Evolutionary conservation across 2,329 filamentous ascomycete genomes (phyloP).

Genomic region (Alternaria burnsii): DNA sequence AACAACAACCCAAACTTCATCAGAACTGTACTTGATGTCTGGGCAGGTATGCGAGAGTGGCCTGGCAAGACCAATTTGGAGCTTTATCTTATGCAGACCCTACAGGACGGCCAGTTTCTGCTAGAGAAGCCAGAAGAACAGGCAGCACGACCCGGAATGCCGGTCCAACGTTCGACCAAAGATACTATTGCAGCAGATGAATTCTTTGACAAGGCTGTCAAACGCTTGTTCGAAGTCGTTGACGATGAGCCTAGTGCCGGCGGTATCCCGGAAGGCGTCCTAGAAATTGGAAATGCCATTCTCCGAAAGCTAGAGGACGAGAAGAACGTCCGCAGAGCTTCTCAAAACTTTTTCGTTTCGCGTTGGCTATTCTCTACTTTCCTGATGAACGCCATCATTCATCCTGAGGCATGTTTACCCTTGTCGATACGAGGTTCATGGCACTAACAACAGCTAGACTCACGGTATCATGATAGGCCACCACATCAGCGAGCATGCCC

Average conservation of each 20-base stretch:
- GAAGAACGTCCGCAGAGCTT: slow-evolving; percentile 72
- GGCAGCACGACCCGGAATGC: slow-evolving; percentile 70
- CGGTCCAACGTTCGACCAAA: slow-evolving; percentile 76
- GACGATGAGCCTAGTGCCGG: slow-evolving; percentile 80
- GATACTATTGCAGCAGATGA: slow-evolving; percentile 84
- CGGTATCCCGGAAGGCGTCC: slow-evolving; percentile 83
- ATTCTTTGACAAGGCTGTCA: slow-evolving; percentile 85
- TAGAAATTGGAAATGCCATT: slow-evolving; percentile 86
- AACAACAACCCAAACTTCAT: slow-evolving; percentile 81
- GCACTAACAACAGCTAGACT: slow-evolving; percentile 56
- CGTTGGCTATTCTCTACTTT: slow-evolving; percentile 94
- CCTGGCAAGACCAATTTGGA: slow-evolving; percentile 89
- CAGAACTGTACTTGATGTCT: slow-evolving; percentile 84
- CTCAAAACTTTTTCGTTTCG: slow-evolving; percentile 83
- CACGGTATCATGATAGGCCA: slow-evolving; percentile 80
- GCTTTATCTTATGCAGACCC: slow-evolving; percentile 91
- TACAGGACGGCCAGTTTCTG: slow-evolving; percentile 91
- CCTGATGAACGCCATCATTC: slow-evolving; percentile 81
- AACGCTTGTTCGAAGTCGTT: slow-evolving; percentile 83
- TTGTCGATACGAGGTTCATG: slow-evolving; percentile 17
- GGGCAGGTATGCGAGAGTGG: slow-evolving; percentile 88
- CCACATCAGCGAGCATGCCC: slow-evolving; percentile 88
- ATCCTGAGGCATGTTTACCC: slow-evolving; percentile 74
- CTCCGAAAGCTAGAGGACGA: slow-evolving; percentile 75
- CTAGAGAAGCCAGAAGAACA: slow-evolving; percentile 86